Base-by-base conservation (phyloP, 2,329 filamentous ascomycete genomes). In the Xylariaceae sp. region DNA sequence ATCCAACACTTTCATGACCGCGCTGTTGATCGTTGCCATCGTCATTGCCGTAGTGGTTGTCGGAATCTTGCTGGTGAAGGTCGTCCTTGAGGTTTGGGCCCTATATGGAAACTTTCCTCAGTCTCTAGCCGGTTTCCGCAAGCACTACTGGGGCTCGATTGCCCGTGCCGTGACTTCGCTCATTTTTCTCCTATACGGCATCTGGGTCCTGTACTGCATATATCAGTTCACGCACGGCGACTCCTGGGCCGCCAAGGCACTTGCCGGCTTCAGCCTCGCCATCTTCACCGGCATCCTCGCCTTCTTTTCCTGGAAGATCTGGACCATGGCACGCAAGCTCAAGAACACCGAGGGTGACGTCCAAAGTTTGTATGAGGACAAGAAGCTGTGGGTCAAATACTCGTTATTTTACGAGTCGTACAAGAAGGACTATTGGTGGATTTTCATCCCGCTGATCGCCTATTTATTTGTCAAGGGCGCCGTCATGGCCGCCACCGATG, bases 401-500 rank as follows among this genome's bases (percentile, higher is more conserved):
- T 95, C 90, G 68, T 81, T 97, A 60, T 98, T 99, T 77, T 99
- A 99, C 79, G 95, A 98, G 69, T 89, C 88, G 66, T 98, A 96
- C 81, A 92, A 91, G 78, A 91, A 90, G 74, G 86, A 88, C 66
- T 96, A 93, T 79, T 99, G 95, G 95, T 98, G 93, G 93, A 76
- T 97, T 20, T 98, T 99, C 71, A 82, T 98, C 14, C 95, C 95
- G 0, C 80, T 84, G 59, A 96, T 98, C 68, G 59, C 92, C 61
- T 98, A 98, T 79, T 89, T 93, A 79, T 92, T 97, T 70, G 88
- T 86, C 70, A 95, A 95, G 77, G 93, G 93, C 52, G 89, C 87
- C 59, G 86, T 93, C 55, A 87, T 98, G 63, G 93, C 93, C 14
- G 90, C 86, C 26, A 91, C 85, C 43, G 89, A 97, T 69, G 92